These are phyloP conservation scores for Chondrus crispus DNA, from an alignment of 23 red algal genomes.

Conservation along the genomic window DNA sequence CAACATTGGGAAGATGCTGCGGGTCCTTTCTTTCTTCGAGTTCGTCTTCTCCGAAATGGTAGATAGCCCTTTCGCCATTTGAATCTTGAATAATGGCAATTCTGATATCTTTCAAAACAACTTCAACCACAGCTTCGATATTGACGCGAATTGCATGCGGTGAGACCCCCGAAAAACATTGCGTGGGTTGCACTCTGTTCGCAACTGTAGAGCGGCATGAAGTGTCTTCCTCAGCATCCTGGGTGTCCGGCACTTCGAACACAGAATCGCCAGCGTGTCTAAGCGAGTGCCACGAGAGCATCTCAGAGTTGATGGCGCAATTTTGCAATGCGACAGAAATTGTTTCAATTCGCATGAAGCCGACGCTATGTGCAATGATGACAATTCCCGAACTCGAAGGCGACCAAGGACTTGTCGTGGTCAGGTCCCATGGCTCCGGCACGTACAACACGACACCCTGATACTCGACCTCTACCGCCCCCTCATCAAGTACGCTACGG, in stretches of 20 bases:
- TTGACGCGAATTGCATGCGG: neutral
- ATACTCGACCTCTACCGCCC: no score
- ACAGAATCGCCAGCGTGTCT: neutral
- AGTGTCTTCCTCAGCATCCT: neutral
- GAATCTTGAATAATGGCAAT: constrained; percentile 13
- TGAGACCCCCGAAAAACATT: neutral
- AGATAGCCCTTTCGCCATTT: neutral
- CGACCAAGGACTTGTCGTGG: no score
- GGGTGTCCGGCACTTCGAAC: neutral
- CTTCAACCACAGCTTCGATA: neutral
- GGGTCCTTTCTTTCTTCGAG: neutral
- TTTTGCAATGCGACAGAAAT: constrained; percentile 14
- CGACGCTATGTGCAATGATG: neutral
- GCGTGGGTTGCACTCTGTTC: neutral
- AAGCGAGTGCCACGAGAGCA: neutral
- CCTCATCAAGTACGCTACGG: no score
- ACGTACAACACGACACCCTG: no score
- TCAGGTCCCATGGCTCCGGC: no score
- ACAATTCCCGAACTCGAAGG: no score
- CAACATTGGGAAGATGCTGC: neutral
- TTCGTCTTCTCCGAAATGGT: neutral
- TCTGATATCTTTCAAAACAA: neutral
- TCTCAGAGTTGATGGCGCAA: neutral
- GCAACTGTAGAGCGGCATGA: neutral
- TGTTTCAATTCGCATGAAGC: neutral